These are phyloP conservation scores for Avicennia marina DNA, from an alignment of 257 asterid genomes.

Conservation along the genomic window DNA sequence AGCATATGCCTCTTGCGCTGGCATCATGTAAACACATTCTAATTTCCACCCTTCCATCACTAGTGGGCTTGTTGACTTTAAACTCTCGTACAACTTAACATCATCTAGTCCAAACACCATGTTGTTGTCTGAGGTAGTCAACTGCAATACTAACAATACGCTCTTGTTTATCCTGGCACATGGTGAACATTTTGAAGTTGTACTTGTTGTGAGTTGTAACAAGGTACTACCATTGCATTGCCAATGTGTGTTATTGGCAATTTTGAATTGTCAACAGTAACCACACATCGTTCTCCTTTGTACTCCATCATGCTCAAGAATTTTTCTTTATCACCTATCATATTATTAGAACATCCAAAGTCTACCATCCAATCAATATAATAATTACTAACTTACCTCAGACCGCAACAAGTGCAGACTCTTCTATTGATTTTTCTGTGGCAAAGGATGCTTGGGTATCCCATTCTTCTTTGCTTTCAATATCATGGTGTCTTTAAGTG, in stretches of 20 bases:
- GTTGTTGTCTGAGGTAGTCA: constrained; percentile 10
- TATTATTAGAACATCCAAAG: constrained; percentile 10
- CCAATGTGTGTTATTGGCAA: not conserved
- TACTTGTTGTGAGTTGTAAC: not conserved
- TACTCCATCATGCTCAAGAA: no score
- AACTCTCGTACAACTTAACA: no score
- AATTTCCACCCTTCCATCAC: constrained; percentile 2
- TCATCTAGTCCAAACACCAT: not conserved
- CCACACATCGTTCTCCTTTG: no score
- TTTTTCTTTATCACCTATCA: no score
- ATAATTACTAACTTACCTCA: not conserved
- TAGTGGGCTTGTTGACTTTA: no score
- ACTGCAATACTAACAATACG: constrained; percentile 10
- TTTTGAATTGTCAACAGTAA: not conserved
- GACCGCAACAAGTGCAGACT: not conserved
- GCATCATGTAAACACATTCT: not conserved
- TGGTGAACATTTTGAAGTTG: constrained; percentile 11
- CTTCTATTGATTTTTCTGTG: no score
- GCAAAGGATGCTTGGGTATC: no score
- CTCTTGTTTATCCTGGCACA: constrained; percentile 20
- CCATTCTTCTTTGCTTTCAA: no score
- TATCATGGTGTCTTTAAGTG: no score
- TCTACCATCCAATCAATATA: constrained; percentile 13
- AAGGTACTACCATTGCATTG: not conserved
- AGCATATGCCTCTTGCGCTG: no score